Conservation (phyloP, 441 rosid species). For the Jatropha multifida region DNA sequence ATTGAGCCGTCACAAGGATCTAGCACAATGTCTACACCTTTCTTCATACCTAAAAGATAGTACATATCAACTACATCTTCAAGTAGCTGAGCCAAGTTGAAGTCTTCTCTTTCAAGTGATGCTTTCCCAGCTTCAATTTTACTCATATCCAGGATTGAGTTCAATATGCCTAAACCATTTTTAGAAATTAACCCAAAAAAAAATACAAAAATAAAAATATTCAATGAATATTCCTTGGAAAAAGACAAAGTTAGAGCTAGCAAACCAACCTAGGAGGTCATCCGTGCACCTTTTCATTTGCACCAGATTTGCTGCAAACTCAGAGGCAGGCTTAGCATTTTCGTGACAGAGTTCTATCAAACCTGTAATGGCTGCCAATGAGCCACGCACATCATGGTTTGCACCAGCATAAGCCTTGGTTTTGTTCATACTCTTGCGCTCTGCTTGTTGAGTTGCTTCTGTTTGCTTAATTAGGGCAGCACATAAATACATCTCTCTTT, state of each 20-base stretch:
- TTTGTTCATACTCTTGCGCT: constrained; percentile 66
- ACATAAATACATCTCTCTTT: constrained; percentile 47
- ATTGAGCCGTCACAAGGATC: constrained; percentile 56
- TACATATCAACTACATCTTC: constrained; percentile 49
- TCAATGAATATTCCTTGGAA: background rate
- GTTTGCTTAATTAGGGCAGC: constrained; percentile 48
- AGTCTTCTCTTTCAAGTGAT: constrained; percentile 49
- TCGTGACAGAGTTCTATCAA: constrained; percentile 39
- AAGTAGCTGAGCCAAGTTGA: constrained; percentile 51
- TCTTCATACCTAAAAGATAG: constrained; percentile 43
- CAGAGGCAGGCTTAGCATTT: constrained; percentile 26
- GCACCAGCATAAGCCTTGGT: constrained; percentile 45
- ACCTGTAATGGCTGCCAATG: constrained; percentile 39
- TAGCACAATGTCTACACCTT: constrained; percentile 47
- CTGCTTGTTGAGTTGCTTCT: constrained; percentile 61
- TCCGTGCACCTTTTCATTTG: constrained; percentile 39
- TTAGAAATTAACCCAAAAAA: background rate
- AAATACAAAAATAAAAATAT: background rate
- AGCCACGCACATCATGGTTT: constrained; percentile 49
- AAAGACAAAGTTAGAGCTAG: background rate
- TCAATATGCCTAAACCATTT: constrained; percentile 43
- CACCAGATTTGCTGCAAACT: constrained; percentile 37
- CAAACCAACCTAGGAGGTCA: constrained; percentile 43
- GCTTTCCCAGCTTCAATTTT: constrained; percentile 57
- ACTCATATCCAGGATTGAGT: constrained; percentile 47